Evolutionary conservation across 768 basidiomycete species (phyloP).

Genomic region (Podaxis carcinomalis): DNA sequence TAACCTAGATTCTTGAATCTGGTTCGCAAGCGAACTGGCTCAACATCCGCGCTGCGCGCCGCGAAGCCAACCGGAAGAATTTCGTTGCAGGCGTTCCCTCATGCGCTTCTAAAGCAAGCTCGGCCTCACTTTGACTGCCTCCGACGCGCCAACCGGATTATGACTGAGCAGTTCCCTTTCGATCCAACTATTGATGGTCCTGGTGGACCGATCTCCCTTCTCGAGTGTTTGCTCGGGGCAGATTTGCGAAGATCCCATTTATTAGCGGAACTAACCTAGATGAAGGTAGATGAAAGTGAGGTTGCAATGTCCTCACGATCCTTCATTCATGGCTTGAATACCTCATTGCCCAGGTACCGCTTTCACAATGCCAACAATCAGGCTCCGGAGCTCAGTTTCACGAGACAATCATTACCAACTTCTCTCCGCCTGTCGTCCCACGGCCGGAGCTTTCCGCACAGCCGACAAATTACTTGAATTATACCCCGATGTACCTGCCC

Average conservation of each 20-base stretch:
- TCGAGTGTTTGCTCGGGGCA: constrained; percentile 20
- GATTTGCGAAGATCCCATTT: constrained; percentile 35
- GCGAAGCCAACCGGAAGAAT: constrained; percentile 31
- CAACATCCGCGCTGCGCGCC: constrained; percentile 25
- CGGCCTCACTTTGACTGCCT: constrained; percentile 32
- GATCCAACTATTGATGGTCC: constrained; percentile 38
- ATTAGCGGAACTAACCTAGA: constrained; percentile 42
- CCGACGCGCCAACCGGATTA: constrained; percentile 15
- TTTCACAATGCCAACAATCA: constrained; percentile 24
- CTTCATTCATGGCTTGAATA: neutral
- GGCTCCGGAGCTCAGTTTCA: constrained; percentile 23
- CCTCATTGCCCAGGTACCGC: constrained; percentile 25
- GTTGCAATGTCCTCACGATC: neutral
- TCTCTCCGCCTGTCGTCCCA: constrained; percentile 25
- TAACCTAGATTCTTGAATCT: constrained; percentile 36
- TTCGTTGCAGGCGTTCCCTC: constrained; percentile 33
- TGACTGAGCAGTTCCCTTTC: constrained; percentile 22
- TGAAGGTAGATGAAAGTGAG: constrained; percentile 50
- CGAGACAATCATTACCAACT: constrained; percentile 20
- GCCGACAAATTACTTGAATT: constrained; percentile 27
- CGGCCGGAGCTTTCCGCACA: constrained; percentile 17
- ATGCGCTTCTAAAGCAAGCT: constrained; percentile 22
- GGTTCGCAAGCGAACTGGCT: constrained; percentile 32
- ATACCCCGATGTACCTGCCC: constrained; percentile 37
- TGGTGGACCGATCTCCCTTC: constrained; percentile 33